Base-by-base conservation (phyloP, 78 protist genomes). In the Planoprotostelium fungivorum region DNA sequence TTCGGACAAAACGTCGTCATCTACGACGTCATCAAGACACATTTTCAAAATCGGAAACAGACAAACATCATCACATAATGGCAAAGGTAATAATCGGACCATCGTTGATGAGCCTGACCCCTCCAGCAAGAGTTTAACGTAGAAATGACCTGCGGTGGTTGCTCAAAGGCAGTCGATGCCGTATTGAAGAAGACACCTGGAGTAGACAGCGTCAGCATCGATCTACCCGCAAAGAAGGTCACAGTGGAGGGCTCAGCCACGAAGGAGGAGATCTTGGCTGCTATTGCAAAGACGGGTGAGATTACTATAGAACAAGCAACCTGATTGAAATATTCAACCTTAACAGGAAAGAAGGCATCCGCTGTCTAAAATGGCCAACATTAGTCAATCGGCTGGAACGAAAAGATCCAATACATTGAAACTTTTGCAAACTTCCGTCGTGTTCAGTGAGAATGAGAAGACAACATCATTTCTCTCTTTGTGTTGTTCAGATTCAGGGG, bases 61-160 rank as follows among this genome's bases (percentile, higher is more conserved):
- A n/a, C n/a, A n/a, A n/a, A n/a, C n/a, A n/a, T n/a, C n/a, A n/a
- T 51, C 16, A 51, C 73, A 51, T 51, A 5, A 51, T 51, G 73
- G 73, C 73, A 51, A 51, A 51, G 73, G 73, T 51, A 51, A 25
- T 16, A 25, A 25, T 51, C 73, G 5, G 5, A 25, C 73, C 73
- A 51, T 51, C 16, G 73, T 16, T 51, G 73, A 51, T 51, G 73
- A 25, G 16, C 16, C 5, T 51, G n/a, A n/a, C n/a, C n/a, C n/a
- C n/a, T 51, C 5, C 25, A 92, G 94, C 90, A 92, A 85, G 88
- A 86, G 73, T 92, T 92, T 86, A 38, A 85, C 36, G 94, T 92
- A 29, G 92, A 92, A 9, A 92, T 92, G 94, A 86, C 91, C 28
- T 92, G 94, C 36, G 94, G 94, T 35, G 94, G 94, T 38, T 92